Base-by-base conservation (phyloP, 83 land plant genomes). In the Isoetes engelmannii region DNA sequence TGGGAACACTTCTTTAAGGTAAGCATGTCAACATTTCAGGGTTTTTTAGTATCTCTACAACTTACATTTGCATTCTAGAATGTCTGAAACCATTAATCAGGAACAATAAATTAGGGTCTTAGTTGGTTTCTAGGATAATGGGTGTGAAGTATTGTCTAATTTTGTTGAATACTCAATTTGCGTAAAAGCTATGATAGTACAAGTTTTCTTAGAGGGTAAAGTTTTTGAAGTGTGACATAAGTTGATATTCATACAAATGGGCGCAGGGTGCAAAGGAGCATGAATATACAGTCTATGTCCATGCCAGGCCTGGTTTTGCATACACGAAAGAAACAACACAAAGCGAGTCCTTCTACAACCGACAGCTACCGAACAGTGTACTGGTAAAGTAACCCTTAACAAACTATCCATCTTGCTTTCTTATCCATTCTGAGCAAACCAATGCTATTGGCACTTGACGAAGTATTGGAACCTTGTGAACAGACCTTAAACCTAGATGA, bases 1-100 rank as follows among this genome's bases (percentile, higher is more conserved):
- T 71, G 73, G 73, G 46, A 45, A 10, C 47, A 17, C 48, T 71
- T 71, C 48, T 71, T 71, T 49, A 19, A 71, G 73, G 73, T 71
- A 15, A 61, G 67, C 15, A 65, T 51, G 17, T 1, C 17, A 15
- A 12, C 15, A 28, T 28, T 28, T 12, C 17, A 15, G 13, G 55
- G 13, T 12, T 51, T 51, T 1, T 51, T 17, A 12, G 17, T 51
- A 51, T 17, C 13, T 51, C 13, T 51, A 15, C 55, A 51, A 51
- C 55, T 17, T 51, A 51, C 55, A 51, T 12, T 12, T 12, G 17
- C 13, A 51, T 51, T 17, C 13, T 51, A 15, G 55, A 51, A 12
- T 12, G 13, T 51, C 3, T 12, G 13, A 51, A 51, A 15, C 55
- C 17, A 12, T 51, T 0, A 51, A 28, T 0, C 37, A 28, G 37